These are phyloP conservation scores for Diaporthe sp. DNA, from an alignment of 2,329 filamentous ascomycete genomes.

Conservation along the genomic window DNA sequence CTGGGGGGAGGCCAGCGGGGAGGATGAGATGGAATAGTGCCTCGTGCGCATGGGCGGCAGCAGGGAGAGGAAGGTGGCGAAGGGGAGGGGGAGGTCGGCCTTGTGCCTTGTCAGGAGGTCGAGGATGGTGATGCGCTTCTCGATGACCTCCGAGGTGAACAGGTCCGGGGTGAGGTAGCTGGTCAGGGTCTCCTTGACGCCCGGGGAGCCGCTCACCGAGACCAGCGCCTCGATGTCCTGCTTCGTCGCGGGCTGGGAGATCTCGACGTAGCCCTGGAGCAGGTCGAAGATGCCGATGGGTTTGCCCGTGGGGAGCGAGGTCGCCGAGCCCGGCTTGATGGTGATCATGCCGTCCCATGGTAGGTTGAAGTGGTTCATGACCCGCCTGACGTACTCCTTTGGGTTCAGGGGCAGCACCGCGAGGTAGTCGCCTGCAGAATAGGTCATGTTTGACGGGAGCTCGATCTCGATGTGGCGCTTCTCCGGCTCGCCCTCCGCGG, in stretches of 20 bases:
- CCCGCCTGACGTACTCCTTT: slow-evolving; percentile 70
- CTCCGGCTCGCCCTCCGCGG: slow-evolving; percentile 59
- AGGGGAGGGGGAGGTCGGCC: slow-evolving; percentile 62
- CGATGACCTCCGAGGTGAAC: slow-evolving; percentile 56
- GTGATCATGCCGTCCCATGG: slow-evolving; percentile 77
- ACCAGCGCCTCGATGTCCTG: slow-evolving; percentile 59
- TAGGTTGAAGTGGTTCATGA: slow-evolving; percentile 75
- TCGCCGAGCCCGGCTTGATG: slow-evolving; percentile 64
- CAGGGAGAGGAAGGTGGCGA: slow-evolving; percentile 73
- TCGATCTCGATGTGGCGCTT: slow-evolving; percentile 78
- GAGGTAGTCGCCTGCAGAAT: slow-evolving; percentile 81
- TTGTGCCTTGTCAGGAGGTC: slow-evolving; percentile 73
- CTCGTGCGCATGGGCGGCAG: slow-evolving; percentile 70
- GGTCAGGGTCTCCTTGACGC: slow-evolving; percentile 51
- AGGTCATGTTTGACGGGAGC: slow-evolving; percentile 75
- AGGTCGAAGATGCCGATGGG: slow-evolving; percentile 74
- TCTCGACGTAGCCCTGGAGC: slow-evolving; percentile 78
- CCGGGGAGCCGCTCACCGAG: slow-evolving; percentile 61
- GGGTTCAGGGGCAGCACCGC: slow-evolving; percentile 80
- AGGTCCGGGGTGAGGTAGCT: slow-evolving; percentile 51
- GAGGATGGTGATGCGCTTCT: slow-evolving; percentile 67
- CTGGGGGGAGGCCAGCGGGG: slow-evolving; percentile 69
- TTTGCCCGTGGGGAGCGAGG: slow-evolving; percentile 65
- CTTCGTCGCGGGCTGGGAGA: slow-evolving; percentile 78
- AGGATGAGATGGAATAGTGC: slow-evolving; percentile 77